A percentile compares a stretch with the other conserved stretches of the same genome.
Conservation (phyloP, 1,139 yeast genomes). For the Meyerozyma smithsonii region DNA sequence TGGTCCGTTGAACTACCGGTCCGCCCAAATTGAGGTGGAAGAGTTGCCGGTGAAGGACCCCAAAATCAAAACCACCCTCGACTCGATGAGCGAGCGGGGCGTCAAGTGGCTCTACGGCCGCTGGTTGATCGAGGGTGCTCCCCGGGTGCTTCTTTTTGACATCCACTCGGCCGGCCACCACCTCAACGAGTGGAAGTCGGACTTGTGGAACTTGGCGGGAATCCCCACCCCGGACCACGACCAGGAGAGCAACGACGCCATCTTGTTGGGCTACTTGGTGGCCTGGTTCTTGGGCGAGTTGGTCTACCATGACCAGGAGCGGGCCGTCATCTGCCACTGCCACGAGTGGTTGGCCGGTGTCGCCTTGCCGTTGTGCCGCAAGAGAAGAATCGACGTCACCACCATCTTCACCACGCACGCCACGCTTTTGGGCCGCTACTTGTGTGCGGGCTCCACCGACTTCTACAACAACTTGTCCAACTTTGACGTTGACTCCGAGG, state of each 20-base stretch:
- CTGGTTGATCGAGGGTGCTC: slow-evolving; percentile 98
- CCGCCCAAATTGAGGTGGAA: slow-evolving; percentile 92
- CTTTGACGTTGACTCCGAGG: slow-evolving; percentile 96
- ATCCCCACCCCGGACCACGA: slow-evolving; percentile 93
- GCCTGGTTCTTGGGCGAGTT: slow-evolving; percentile 98
- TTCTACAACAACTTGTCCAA: slow-evolving; percentile 86
- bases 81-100: slow-evolving; percentile 77
- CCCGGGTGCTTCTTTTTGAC: slow-evolving; percentile 85
- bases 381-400: slow-evolving; percentile 87
- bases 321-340: slow-evolving; percentile 90
- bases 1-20: slow-evolving; percentile 78
- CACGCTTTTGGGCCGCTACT: slow-evolving; percentile 86
- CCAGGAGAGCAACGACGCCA: slow-evolving; percentile 85
- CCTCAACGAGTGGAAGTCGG: slow-evolving; percentile 91
- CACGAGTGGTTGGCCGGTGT: slow-evolving; percentile 99
- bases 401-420: slow-evolving; percentile 98
- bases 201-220: slow-evolving; percentile 86
- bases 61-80: slow-evolving; percentile 55
- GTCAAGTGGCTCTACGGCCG: slow-evolving; percentile 83
- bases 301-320: slow-evolving; percentile 71
- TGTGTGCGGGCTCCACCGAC: slow-evolving; percentile 95
- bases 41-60: slow-evolving; percentile 70
- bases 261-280: slow-evolving; percentile 84
- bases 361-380: slow-evolving; percentile 87
- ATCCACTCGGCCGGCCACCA: slow-evolving; percentile 65